phyloP scores from a whole-genome alignment of 2,329 filamentous ascomycete species.

The Beauveria bassiana region DNA sequence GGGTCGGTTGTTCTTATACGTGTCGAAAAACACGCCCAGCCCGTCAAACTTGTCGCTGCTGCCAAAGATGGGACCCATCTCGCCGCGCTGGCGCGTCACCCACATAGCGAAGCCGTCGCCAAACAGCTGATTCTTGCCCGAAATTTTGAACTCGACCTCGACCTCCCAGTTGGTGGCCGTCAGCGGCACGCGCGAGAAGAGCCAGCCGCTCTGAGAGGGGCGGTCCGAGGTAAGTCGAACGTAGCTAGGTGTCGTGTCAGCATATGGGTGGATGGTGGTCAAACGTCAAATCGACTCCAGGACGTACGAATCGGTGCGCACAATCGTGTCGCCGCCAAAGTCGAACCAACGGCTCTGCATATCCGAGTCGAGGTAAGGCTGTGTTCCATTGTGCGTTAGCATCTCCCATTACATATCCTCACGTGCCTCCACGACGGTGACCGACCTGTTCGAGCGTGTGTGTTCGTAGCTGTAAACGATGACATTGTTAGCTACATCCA shows the following conservation, averaged over 20 bases:
- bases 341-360: conserved; percentile 99
- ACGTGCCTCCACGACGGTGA: conserved; percentile 22
- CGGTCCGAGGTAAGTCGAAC: conserved; percentile 87
- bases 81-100: conserved; percentile 88
- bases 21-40: conserved; percentile 92
- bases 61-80: conserved; percentile 79
- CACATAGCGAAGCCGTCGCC: conserved; percentile 97
- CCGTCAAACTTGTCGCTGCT: conserved; percentile 85
- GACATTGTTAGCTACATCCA: conserved; percentile 16
- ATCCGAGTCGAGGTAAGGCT: conserved; percentile 97
- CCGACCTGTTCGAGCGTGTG: conserved; percentile 74
- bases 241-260: conserved; percentile 49
- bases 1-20: conserved; percentile 98
- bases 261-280: background rate
- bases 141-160: conserved; percentile 90
- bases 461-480: conserved; percentile 61
- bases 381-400: conserved; percentile 17
- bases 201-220: conserved; percentile 83
- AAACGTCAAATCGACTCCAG: background rate
- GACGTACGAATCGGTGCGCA: conserved; percentile 61
- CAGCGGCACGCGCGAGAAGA: conserved; percentile 87
- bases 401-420: conserved; percentile 11
- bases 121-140: conserved; percentile 80
- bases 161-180: conserved; percentile 99
- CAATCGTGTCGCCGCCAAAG: conserved; percentile 91